These are phyloP conservation scores for Chrysosphaeria jannelii DNA, from an alignment of 2,329 filamentous ascomycete species.

Conservation along the genomic window DNA sequence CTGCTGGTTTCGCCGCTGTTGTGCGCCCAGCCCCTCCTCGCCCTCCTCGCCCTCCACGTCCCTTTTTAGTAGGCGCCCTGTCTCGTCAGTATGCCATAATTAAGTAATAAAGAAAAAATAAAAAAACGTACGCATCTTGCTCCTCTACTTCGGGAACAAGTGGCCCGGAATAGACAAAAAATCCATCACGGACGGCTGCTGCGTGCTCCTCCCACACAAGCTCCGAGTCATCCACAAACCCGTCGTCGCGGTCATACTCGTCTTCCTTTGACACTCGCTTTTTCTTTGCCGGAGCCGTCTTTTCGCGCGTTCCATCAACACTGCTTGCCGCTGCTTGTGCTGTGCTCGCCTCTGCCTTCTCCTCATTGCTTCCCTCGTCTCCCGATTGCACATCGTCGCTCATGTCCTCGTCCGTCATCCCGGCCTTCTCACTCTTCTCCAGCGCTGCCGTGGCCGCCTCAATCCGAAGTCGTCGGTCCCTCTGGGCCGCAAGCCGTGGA, in stretches of 20 bases:
- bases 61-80: neutral
- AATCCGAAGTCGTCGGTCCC: slow-evolving; percentile 63
- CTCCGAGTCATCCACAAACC: slow-evolving; percentile 80
- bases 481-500: slow-evolving; percentile 64
- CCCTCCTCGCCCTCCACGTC: slow-evolving; percentile 36
- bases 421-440: slow-evolving; percentile 18
- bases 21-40: slow-evolving; percentile 32
- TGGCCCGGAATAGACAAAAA: slow-evolving; percentile 91
- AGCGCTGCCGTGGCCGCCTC: slow-evolving; percentile 66
- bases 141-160: slow-evolving; percentile 70
- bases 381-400: slow-evolving; percentile 41
- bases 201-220: slow-evolving; percentile 87
- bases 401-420: slow-evolving; percentile 54
- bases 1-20: slow-evolving; percentile 14
- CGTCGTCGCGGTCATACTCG: slow-evolving; percentile 58
- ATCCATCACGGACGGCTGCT: slow-evolving; percentile 78
- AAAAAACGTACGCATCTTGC: slow-evolving; percentile 13
- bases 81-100: slow-evolving; percentile 9
- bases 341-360: too few species aligned
- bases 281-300: too few species aligned
- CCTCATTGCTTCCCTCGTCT: slow-evolving; percentile 58
- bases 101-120: slow-evolving; percentile 3
- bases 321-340: too few species aligned
- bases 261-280: slow-evolving; percentile 57
- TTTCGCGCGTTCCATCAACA: too few species aligned